Evolutionary conservation across 1,139 yeast species (phyloP).

Genomic region (Candida buenavistaensis): DNA sequence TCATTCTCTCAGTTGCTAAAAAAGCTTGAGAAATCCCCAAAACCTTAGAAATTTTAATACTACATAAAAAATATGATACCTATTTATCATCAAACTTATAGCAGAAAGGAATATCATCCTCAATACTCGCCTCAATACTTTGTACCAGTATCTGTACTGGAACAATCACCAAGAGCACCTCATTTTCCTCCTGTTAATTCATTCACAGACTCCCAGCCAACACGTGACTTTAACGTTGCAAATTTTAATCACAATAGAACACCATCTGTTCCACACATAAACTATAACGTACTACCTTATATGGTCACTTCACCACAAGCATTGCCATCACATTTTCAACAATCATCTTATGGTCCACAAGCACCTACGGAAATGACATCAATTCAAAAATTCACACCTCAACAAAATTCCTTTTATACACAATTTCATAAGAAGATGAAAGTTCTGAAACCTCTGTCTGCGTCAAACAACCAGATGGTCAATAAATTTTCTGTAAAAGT

Average conservation of each 20-base stretch:
- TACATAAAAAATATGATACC: conserved; percentile 1
- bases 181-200: not conserved
- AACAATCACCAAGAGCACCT: not conserved
- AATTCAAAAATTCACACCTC: no score
- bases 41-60: not conserved
- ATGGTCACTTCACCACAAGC: no score
- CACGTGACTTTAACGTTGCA: not conserved
- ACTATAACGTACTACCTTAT: not conserved
- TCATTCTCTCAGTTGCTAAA: no score
- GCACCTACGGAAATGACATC: no score
- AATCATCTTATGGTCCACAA: no score
- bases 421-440: no score
- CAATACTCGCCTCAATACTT: conserved; percentile 1
- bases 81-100: conserved; percentile 1
- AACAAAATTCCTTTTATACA: no score
- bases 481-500: conserved; percentile 1
- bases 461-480: no score
- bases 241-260: not conserved
- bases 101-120: not conserved
- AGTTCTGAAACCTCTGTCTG: no score
- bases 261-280: not conserved
- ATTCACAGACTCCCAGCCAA: not conserved
- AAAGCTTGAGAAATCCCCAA: no score
- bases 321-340: no score
- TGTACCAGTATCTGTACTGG: not conserved